Evolutionary conservation across 23 red algal genomes (phyloP).

Genomic region (Gracilaria vermiculophylla): DNA sequence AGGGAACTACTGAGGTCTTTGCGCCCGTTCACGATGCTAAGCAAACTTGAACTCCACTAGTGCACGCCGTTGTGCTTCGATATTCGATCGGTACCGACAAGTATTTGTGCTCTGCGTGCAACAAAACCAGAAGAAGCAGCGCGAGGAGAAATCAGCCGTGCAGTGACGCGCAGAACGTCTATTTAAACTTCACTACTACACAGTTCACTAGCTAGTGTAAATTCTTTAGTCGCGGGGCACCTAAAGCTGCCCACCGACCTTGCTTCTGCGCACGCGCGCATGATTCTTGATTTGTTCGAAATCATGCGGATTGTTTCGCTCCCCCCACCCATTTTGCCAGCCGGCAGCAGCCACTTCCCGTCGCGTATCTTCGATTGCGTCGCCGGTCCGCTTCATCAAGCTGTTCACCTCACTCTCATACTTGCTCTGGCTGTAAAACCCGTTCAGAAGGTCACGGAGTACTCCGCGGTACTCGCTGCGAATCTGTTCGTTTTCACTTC

Average conservation of each 20-base stretch:
- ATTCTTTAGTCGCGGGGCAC: too few relatives aligned
- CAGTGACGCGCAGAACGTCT: too few relatives aligned
- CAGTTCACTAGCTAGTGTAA: too few relatives aligned
- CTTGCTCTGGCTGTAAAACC: slow-evolving; percentile 6
- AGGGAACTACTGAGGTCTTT: too few relatives aligned
- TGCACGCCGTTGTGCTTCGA: too few relatives aligned
- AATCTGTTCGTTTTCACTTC: slow-evolving; percentile 5
- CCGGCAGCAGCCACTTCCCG: neutral
- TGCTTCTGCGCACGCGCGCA: slow-evolving; percentile 22
- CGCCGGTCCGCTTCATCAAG: neutral
- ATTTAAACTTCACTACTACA: too few relatives aligned
- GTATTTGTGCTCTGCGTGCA: too few relatives aligned
- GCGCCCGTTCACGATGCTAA: too few relatives aligned
- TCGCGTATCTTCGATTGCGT: slow-evolving; percentile 42
- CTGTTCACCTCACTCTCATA: slow-evolving; percentile 29
- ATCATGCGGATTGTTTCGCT: slow-evolving; percentile 38
- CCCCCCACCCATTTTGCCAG: slow-evolving; percentile 20
- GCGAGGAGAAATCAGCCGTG: too few relatives aligned
- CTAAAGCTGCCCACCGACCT: slow-evolving; percentile 22
- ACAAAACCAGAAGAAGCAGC: too few relatives aligned
- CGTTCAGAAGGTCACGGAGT: neutral
- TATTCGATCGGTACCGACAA: too few relatives aligned
- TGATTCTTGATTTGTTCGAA: slow-evolving; percentile 42
- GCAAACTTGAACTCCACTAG: too few relatives aligned
- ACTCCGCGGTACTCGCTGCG: neutral